Conservation (phyloP, 164 flowering plant genomes). For the Vitis amurensis region DNA sequence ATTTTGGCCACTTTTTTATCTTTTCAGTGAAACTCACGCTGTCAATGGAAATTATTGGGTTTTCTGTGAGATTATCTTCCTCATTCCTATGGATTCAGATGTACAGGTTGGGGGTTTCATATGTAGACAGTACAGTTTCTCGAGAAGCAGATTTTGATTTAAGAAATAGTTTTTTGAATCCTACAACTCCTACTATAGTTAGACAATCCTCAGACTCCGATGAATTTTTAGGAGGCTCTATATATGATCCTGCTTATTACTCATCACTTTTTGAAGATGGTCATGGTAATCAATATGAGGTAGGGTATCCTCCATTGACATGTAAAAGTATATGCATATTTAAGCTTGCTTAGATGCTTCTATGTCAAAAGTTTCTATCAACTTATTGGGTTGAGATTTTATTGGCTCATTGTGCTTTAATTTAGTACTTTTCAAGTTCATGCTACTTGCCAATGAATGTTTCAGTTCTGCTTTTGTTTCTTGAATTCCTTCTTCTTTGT, state of each 20-base stretch:
- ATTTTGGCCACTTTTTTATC: conserved; percentile 39
- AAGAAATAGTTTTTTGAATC: conserved; percentile 74
- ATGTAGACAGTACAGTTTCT: conserved; percentile 37
- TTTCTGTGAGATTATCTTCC: conserved; percentile 63
- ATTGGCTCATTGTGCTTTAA: no score
- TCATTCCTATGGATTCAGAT: conserved; percentile 90
- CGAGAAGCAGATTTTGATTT: conserved; percentile 65
- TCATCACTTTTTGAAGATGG: conserved; percentile 83
- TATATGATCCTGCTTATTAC: conserved; percentile 79
- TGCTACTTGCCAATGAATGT: no score
- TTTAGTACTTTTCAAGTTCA: no score
- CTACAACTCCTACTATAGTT: conserved; percentile 42
- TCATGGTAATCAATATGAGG: conserved; percentile 45
- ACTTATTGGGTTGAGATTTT: no score
- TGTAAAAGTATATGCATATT: no score
- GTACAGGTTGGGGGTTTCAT: conserved; percentile 78
- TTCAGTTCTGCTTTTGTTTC: no score
- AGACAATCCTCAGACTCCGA: conserved; percentile 53
- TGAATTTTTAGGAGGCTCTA: conserved; percentile 69
- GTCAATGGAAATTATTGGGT: conserved; percentile 75
- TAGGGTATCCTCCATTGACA: conserved; percentile 16
- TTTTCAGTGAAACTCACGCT: conserved; percentile 73
- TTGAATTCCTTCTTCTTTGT: no score
- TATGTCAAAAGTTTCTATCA: no score
- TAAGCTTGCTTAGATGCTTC: no score